Conservation (phyloP, 2,329 filamentous ascomycete species). For the Penicillium sp. region DNA sequence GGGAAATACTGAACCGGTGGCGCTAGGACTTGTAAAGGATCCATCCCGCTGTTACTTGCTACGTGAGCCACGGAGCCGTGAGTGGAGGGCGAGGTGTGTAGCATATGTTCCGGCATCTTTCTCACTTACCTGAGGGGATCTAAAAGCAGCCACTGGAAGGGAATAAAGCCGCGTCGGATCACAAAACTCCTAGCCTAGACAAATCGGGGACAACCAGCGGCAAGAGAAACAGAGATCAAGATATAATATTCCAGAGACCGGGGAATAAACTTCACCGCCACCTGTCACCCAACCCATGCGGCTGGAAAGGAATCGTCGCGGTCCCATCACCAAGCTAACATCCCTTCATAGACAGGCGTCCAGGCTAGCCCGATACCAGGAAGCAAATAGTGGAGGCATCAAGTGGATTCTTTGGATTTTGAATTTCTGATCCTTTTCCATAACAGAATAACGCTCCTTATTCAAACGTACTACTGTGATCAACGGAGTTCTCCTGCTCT, state of each 20-base stretch:
- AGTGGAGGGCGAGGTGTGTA: not conserved
- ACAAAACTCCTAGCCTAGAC: not conserved
- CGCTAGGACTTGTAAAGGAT: constrained; percentile 11
- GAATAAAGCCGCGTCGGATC: not conserved
- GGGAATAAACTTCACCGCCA: constrained; percentile 12
- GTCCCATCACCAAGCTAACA: not conserved
- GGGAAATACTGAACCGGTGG: constrained; percentile 5
- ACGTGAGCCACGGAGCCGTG: constrained; percentile 1
- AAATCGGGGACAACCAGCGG: not conserved
- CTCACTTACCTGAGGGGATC: not conserved
- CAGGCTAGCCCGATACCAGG: not conserved
- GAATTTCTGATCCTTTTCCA: constrained; percentile 14
- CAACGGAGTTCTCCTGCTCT: not conserved
- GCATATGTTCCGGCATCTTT: not conserved
- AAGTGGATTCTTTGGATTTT: constrained; percentile 1
- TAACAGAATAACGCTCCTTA: constrained; percentile 14
- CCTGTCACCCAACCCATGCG: constrained; percentile 6
- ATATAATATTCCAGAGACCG: not conserved
- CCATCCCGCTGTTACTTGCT: constrained; percentile 9
- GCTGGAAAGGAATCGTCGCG: constrained; percentile 10
- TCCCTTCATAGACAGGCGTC: not conserved
- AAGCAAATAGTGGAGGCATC: constrained; percentile 10
- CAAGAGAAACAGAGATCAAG: not conserved
- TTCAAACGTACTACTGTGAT: not conserved
- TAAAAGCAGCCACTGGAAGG: not conserved